A percentile compares a stretch with the other conserved stretches of the same genome.
Conservation (phyloP, 179 eudicot species). For the Beta lomatogona region DNA sequence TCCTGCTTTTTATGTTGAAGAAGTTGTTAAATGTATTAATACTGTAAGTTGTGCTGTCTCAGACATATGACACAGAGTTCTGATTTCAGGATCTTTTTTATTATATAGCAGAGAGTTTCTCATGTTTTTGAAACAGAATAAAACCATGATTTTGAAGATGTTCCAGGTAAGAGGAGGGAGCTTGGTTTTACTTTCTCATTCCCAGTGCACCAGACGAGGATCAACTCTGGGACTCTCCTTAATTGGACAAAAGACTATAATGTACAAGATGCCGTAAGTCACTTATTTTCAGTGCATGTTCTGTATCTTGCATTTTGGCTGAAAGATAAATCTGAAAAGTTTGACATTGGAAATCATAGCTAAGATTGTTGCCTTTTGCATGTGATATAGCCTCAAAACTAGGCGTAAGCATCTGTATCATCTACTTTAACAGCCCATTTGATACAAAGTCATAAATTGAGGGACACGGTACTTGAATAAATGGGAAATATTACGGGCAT, state of each 20-base stretch:
- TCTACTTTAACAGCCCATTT: neutral
- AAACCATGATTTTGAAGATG: slow-evolving; percentile 35
- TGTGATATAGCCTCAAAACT: neutral
- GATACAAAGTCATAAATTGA: neutral
- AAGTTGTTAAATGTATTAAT: neutral
- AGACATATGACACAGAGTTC: slow-evolving; percentile 16
- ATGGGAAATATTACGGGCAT: neutral
- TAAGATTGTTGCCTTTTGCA: neutral
- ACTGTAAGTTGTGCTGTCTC: neutral
- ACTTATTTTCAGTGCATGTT: slow-evolving; percentile 18
- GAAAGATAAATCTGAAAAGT: neutral
- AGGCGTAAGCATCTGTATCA: neutral
- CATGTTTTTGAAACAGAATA: slow-evolving; percentile 40
- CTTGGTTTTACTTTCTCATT: slow-evolving; percentile 78
- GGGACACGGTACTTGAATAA: neutral
- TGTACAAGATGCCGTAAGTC: slow-evolving; percentile 54
- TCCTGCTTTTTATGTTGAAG: neutral
- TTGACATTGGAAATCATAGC: neutral
- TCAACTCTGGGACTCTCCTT: slow-evolving; percentile 54
- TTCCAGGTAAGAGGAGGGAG: slow-evolving; percentile 55
- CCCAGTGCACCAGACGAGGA: slow-evolving; percentile 61
- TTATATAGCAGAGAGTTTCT: slow-evolving; percentile 62
- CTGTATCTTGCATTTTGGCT: neutral
- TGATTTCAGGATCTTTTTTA: slow-evolving; percentile 62
- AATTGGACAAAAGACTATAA: slow-evolving; percentile 70